phyloP scores from a whole-genome alignment of 345 rosid genomes.

The Conringia planisiliqua region DNA sequence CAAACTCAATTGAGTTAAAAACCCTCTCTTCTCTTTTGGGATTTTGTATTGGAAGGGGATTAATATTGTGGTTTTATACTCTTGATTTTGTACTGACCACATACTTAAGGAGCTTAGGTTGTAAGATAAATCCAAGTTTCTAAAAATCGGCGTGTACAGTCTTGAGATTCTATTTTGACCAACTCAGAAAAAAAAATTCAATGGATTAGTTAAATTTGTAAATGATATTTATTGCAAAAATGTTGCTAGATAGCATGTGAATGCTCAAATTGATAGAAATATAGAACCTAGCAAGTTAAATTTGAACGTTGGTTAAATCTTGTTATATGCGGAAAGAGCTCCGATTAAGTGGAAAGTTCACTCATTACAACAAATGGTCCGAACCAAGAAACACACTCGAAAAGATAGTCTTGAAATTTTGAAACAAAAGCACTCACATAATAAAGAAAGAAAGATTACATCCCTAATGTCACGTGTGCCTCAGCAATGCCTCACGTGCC shows the following conservation, averaged over 20 bases:
- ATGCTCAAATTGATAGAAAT: not conserved
- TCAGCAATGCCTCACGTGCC: too few species aligned
- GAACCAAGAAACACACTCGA: slow-evolving; percentile 1
- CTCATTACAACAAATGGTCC: slow-evolving; percentile 18
- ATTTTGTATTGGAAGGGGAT: not conserved
- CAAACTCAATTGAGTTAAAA: not conserved
- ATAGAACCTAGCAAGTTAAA: not conserved
- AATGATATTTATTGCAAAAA: not conserved
- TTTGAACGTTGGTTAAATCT: not conserved
- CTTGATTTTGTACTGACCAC: slow-evolving; percentile 14
- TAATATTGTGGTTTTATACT: not conserved
- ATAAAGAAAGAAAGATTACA: slow-evolving; percentile 1
- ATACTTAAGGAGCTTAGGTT: slow-evolving; percentile 9
- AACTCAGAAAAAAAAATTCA: not conserved
- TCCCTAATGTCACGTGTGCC: slow-evolving; percentile 13
- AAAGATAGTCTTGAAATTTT: not conserved
- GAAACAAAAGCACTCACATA: slow-evolving; percentile 13
- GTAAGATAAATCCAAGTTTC: slow-evolving; percentile 15
- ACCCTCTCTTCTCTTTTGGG: not conserved
- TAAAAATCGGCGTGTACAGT: not conserved
- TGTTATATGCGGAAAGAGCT: not conserved
- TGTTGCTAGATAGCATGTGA: not conserved
- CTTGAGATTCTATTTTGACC: not conserved
- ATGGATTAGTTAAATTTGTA: too few species aligned
- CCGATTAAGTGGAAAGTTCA: not conserved